Evolutionary conservation across 2,329 filamentous ascomycete genomes (phyloP).

Genomic region (Claviceps humidiphila): DNA sequence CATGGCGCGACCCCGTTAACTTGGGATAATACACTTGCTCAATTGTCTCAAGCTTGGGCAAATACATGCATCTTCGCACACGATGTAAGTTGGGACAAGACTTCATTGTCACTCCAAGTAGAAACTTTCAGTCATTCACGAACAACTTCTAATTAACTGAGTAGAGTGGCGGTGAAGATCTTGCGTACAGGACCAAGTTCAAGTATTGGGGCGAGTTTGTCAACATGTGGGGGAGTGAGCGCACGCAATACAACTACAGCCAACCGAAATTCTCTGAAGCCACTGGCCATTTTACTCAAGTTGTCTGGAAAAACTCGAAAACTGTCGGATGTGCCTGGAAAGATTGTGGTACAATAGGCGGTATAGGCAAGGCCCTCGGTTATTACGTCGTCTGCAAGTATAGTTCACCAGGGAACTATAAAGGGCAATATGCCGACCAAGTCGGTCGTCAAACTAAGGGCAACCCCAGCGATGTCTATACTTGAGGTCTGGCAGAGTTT

Average conservation of each 20-base stretch:
- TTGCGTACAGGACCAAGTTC: not conserved
- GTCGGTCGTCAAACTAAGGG: not conserved
- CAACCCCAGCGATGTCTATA: not conserved
- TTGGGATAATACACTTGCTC: not conserved
- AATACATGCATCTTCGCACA: not conserved
- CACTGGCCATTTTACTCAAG: conserved; percentile 1
- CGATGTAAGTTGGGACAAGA: not conserved
- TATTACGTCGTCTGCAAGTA: conserved; percentile 3
- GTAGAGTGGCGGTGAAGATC: conserved; percentile 2
- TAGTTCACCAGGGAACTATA: not conserved
- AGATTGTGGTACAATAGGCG: not conserved
- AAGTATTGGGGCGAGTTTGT: not conserved
- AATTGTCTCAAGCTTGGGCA: not conserved
- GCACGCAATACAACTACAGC: not conserved
- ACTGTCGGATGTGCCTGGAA: not conserved
- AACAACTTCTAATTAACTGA: not conserved
- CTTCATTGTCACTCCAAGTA: too few relatives aligned
- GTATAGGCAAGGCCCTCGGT: not conserved
- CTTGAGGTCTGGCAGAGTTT: too few relatives aligned
- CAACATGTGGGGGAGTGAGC: conserved; percentile 3
- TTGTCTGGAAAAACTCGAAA: not conserved
- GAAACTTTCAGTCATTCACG: not conserved
- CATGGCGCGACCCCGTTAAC: not conserved
- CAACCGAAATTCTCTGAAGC: not conserved
- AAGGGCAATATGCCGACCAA: not conserved